A percentile compares a stretch with the other conserved stretches of the same genome.
Conservation (phyloP, 2,329 filamentous ascomycete genomes). For the Neonectria neomacrospora region DNA sequence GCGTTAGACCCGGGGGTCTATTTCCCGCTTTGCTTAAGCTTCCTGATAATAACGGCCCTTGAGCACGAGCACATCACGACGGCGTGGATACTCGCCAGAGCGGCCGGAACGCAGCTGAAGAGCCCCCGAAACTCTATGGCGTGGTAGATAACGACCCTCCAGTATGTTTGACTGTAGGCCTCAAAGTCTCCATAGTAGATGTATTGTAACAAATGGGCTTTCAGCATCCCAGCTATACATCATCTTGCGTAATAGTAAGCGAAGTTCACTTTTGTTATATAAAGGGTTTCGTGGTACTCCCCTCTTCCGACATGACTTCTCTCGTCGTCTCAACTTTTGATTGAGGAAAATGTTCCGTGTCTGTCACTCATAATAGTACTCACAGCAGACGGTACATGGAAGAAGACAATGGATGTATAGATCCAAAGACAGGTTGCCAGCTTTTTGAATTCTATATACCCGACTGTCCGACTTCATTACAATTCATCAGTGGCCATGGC, state of each 20-base stretch:
- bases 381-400: not conserved
- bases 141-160: no score
- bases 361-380: not conserved
- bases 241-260: not conserved
- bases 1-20: not conserved
- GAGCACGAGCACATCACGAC: not conserved
- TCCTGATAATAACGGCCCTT: not conserved
- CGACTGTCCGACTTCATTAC: conserved; percentile 42
- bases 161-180: not conserved
- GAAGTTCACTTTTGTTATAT: not conserved
- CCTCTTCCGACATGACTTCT: not conserved
- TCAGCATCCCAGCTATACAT: not conserved
- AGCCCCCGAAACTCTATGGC: no score
- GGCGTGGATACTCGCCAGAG: not conserved
- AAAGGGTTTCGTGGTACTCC: not conserved
- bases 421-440: conserved; percentile 36
- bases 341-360: not conserved
- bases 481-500: conserved; percentile 77
- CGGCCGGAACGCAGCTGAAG: no score
- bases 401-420: conserved; percentile 15
- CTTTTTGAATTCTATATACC: conserved; percentile 44
- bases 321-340: not conserved
- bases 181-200: not conserved
- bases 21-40: not conserved
- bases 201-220: not conserved